Conservation (phyloP, 148 eudicot species). For the Polygonum maritimum region DNA sequence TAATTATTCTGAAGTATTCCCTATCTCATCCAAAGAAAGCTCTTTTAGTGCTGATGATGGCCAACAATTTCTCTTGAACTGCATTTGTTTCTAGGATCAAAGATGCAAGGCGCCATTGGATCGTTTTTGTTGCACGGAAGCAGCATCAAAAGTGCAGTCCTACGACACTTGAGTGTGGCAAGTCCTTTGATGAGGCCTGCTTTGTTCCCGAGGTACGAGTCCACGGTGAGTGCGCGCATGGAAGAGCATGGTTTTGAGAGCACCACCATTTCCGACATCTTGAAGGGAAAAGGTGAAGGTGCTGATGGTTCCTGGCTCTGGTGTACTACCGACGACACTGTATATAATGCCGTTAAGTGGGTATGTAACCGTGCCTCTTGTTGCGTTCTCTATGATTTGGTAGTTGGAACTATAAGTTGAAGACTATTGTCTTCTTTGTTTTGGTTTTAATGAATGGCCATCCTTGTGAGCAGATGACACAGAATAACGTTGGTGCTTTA, state of each 20-base stretch:
- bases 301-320: slow-evolving; percentile 99
- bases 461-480: slow-evolving; percentile 70
- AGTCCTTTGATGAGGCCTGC: slow-evolving; percentile 53
- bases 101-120: slow-evolving; percentile 69
- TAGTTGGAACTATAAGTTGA: background rate
- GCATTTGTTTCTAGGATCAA: background rate
- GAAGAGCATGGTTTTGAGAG: slow-evolving; percentile 98
- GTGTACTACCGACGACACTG: slow-evolving; percentile 85
- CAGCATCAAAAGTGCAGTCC: slow-evolving; percentile 51
- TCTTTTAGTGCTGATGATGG: background rate
- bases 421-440: background rate
- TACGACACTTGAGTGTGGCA: slow-evolving; percentile 57
- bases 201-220: slow-evolving; percentile 51
- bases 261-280: slow-evolving; percentile 80
- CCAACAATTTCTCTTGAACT: background rate
- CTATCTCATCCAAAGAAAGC: background rate
- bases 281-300: slow-evolving; percentile 75
- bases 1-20: background rate
- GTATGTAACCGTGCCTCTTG: slow-evolving; percentile 28
- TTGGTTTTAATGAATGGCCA: background rate
- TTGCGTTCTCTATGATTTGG: background rate
- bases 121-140: slow-evolving; percentile 50
- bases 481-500: slow-evolving; percentile 96
- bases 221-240: slow-evolving; percentile 43
- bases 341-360: slow-evolving; percentile 95